Conservation (phyloP, 2,329 filamentous ascomycete species). For the Graphilbum fragrans region DNA sequence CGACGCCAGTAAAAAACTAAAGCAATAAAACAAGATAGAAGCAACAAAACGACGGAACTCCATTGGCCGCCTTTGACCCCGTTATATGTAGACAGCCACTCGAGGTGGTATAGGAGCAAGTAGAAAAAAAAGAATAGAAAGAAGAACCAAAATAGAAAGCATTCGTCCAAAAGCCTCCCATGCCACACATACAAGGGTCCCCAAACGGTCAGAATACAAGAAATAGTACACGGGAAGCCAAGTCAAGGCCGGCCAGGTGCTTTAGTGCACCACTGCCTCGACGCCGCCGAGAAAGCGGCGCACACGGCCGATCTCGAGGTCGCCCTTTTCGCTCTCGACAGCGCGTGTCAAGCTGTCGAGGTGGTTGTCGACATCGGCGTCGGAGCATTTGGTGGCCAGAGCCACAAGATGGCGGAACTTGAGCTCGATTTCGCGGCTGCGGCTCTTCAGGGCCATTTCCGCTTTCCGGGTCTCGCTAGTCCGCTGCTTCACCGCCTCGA, state of each 20-base stretch:
- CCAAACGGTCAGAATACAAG: not conserved
- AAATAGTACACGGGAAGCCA: not conserved
- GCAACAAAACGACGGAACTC: too few species aligned
- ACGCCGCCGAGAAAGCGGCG: slow-evolving; percentile 70
- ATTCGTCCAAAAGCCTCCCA: not conserved
- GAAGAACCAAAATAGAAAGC: not conserved
- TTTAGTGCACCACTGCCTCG: slow-evolving; percentile 37
- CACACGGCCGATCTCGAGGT: slow-evolving; percentile 65
- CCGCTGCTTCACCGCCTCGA: slow-evolving; percentile 58
- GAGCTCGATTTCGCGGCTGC: slow-evolving; percentile 71
- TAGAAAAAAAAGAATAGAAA: not conserved
- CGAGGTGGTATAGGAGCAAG: not conserved
- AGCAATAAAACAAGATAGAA: too few species aligned
- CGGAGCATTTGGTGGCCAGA: slow-evolving; percentile 70
- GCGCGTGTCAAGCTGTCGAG: slow-evolving; percentile 72
- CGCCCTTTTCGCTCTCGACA: slow-evolving; percentile 74
- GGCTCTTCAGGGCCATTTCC: slow-evolving; percentile 59
- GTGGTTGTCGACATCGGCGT: slow-evolving; percentile 67
- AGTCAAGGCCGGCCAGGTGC: not conserved
- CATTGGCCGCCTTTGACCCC: not conserved
- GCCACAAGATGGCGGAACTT: slow-evolving; percentile 84
- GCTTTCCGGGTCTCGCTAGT: slow-evolving; percentile 56
- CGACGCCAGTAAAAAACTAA: not conserved
- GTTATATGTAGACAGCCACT: not conserved
- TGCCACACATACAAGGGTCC: too few species aligned